Percentiles rank a stretch among this genome's conserved stretches.
These are phyloP conservation scores for Sisymbrium altissimum DNA, from an alignment of 345 rosid species.

Conservation along the genomic window DNA sequence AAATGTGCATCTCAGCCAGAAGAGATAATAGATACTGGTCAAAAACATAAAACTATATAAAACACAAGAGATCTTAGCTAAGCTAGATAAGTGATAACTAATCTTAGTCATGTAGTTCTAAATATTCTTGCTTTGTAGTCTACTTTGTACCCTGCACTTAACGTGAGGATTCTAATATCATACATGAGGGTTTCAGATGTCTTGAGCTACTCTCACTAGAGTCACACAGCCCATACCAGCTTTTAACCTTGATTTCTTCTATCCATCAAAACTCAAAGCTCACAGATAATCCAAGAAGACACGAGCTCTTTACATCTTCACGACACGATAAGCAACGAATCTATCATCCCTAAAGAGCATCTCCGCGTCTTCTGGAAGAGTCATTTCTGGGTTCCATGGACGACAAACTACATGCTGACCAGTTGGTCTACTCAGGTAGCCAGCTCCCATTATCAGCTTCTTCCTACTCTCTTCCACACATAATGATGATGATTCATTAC, in stretches of 20 bases:
- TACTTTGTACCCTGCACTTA: background rate
- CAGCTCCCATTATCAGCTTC: slow-evolving; percentile 25
- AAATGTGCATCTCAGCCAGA: background rate
- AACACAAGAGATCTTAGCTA: background rate
- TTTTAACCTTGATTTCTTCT: background rate
- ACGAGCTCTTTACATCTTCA: background rate
- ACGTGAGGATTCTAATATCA: background rate
- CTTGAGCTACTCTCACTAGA: background rate
- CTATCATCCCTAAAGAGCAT: slow-evolving; percentile 31
- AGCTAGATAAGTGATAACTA: background rate
- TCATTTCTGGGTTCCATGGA: slow-evolving; percentile 22
- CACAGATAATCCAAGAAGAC: background rate
- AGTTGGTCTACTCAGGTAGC: background rate
- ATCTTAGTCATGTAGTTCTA: background rate
- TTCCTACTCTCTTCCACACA: slow-evolving; percentile 7
- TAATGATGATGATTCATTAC: background rate
- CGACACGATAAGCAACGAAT: slow-evolving; percentile 23
- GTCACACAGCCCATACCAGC: background rate
- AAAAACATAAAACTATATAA: background rate
- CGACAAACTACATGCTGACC: slow-evolving; percentile 26
- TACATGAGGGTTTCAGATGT: background rate
- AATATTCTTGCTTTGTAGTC: background rate
- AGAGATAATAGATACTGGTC: background rate
- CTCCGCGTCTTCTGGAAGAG: slow-evolving; percentile 25
- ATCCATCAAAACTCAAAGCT: background rate